Percentiles rank a stretch among this genome's conserved stretches.
These are phyloP conservation scores for Pseudopyricularia javanii DNA, from an alignment of 2,329 filamentous ascomycete genomes.

Conservation along the genomic window DNA sequence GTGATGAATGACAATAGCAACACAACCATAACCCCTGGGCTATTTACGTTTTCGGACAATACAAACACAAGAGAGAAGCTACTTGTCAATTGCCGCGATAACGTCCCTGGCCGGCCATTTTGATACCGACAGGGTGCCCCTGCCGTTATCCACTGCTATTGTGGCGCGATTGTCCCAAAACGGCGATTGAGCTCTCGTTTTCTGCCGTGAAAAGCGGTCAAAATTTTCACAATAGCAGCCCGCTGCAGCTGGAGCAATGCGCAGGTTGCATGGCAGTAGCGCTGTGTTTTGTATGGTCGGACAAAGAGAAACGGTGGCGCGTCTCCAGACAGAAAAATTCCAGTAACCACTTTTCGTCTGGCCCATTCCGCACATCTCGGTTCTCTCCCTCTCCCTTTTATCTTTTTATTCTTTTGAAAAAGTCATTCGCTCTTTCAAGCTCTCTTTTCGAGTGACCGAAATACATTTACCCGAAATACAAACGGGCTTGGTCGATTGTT, in stretches of 20 bases:
- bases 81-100: not conserved
- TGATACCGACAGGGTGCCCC: not conserved
- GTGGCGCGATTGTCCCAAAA: not conserved
- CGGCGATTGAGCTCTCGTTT: not conserved
- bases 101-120: not conserved
- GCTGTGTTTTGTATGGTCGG: not conserved
- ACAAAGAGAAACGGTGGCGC: not conserved
- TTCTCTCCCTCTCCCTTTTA: not conserved
- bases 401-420: not conserved
- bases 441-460: too few species aligned
- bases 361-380: not conserved
- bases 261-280: not conserved
- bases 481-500: not conserved
- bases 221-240: not conserved
- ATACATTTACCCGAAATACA: too few species aligned
- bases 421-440: too few species aligned
- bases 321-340: constrained; percentile 1
- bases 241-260: not conserved
- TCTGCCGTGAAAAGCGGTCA: not conserved
- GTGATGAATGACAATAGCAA: too few species aligned
- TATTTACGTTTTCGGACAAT: too few species aligned
- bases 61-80: too few species aligned
- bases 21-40: too few species aligned
- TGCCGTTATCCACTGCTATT: not conserved
- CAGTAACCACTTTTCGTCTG: not conserved